Evolutionary conservation across 2,329 filamentous ascomycete species (phyloP), one percentile per base, ranked within the genome.

Genomic region (Fusarium siculi): DNA sequence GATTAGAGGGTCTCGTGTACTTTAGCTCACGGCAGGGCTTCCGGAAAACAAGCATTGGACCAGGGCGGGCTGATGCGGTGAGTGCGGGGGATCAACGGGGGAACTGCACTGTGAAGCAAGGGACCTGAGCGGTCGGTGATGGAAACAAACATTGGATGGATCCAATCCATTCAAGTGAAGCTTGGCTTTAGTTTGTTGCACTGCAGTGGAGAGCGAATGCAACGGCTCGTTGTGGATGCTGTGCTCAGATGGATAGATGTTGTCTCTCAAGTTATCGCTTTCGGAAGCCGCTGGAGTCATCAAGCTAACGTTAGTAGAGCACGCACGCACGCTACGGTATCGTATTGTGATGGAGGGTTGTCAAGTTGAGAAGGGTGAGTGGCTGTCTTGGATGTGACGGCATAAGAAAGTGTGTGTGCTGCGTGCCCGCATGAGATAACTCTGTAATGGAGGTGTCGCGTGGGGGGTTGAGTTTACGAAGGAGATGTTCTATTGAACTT

Each of bases 11-110:
- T 72, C 71, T 56, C 55, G 52, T 74, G 58, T 47, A 36, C 28
- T 49, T 47, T 58, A 66, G 39, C 49, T 56, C 39, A 49, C 40
- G 59, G 62, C 40, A 46, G 63, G 34, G 34, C 64, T 74, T 72
- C 63, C 70, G 70, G 62, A 59, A 68, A 64, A 66, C n/a, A 46
- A 49, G 50, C 42, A 68, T 64, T 42, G 66, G 69, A 62, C 67
- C 65, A 73, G 63, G 56, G 43, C 54, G 28, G 66, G 62, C 63
- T 63, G 74, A 72, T 75, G 73, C 74, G 75, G 75, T 77, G 75
- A 72, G 73, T 77, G 75, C 73, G 75, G 74, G 75, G 73, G 68
- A 66, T 70, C 52, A 67, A 58, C 68, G 43, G n/a, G 46, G 37
- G 43, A 28, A 37, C 30, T 52, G 49, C 49, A 36, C 49, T 52